Evolutionary conservation across 305 asterid genomes (phyloP).

Genomic region (Fraxinus greggii): DNA sequence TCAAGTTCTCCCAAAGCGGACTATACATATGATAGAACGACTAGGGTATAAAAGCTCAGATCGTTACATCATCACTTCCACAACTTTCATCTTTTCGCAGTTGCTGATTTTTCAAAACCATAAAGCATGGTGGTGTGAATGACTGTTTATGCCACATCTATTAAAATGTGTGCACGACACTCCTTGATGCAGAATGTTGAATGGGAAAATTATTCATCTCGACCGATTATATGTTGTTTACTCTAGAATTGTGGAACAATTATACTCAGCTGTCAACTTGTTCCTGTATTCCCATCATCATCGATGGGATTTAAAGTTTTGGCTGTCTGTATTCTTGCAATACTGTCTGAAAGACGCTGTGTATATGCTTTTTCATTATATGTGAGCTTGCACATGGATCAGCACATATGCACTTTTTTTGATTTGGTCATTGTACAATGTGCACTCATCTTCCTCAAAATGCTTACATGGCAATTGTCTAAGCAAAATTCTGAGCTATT

Average conservation of each 20-base stretch:
- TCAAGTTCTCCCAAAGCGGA: background rate
- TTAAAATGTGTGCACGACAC: background rate
- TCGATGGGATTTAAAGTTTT: background rate
- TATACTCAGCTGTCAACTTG: background rate
- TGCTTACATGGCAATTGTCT: background rate
- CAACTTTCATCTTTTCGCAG: background rate
- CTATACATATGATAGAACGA: background rate
- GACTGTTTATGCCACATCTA: background rate
- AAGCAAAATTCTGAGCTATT: background rate
- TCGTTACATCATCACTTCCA: background rate
- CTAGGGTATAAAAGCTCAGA: background rate
- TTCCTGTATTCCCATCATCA: background rate
- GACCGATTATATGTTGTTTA: background rate
- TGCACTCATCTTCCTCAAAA: background rate
- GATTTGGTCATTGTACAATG: background rate
- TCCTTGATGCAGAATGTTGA: background rate
- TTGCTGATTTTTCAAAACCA: background rate
- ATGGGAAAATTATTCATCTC: conserved; percentile 5
- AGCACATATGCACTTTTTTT: background rate
- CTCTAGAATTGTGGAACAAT: conserved; percentile 11
- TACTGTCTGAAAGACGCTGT: background rate
- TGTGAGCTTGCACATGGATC: background rate
- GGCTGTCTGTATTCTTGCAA: background rate
- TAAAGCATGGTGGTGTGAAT: background rate
- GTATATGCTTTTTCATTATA: background rate